Evolutionary conservation across 169 alveolate species (phyloP), one percentile per base, ranked within the genome.

Genomic region (Babesia bigemina): DNA sequence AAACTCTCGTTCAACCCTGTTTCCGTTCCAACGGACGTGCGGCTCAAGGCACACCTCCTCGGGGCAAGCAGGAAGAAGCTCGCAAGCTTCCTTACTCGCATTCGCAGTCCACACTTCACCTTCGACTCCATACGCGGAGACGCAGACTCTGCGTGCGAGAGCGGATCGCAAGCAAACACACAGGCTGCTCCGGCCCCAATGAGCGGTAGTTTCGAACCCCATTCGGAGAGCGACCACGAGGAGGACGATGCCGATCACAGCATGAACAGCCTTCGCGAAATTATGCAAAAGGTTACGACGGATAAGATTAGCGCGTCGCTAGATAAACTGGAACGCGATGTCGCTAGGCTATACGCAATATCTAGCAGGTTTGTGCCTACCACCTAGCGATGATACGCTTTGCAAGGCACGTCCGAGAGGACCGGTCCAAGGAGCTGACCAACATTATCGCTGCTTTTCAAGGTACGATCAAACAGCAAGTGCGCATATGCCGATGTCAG

Each of bases 271-370:
- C 24, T 75, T 14, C 47, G 16, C 17, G 42, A 21, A 9, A 33
- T 61, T 0, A 4, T 75, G 42, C 29, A 75, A 2, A 49, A 42
- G 24, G 36, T 65, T 21, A 28, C 22, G 8, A 24, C 6, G 22
- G 36, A 45, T 26, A 75, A 65, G 39, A 49, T 75, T 33, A 33
- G 8, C 17, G 4, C 8, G 2, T 47, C 79, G 19, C 26, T 67
- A 9, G 61, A 67, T 13, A 50, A 52, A 22, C 71, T 75, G 45
- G 85, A 75, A 42, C 42, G 63, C 12, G 85, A 75, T 42, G 21
- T 75, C 16, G 71, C 65, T n/a, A 21, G 12, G 10, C 61, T 75
- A 10, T 24, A 48, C 47, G 26, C 4, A 4, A 47, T 75, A 24
- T 63, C 76, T 4, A 65, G 24, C 17, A 75, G 55, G 85, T 75